Evolutionary conservation across 371 early-diverging fungal genomes (phyloP).

Genomic region (Mucor piriformis): DNA sequence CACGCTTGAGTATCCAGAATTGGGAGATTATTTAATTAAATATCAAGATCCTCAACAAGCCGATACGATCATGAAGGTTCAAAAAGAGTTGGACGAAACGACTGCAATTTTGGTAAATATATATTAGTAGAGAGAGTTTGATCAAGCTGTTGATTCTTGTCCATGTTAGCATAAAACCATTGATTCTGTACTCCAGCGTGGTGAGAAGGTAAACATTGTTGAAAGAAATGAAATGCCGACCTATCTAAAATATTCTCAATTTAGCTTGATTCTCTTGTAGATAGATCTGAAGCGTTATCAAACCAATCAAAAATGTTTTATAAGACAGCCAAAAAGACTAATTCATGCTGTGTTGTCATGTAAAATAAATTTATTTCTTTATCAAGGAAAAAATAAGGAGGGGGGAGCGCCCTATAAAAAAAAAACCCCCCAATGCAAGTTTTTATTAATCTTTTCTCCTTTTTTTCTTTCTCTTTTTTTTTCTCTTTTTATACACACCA

Average conservation of each 20-base stretch:
- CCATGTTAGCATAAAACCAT: conserved; percentile 97
- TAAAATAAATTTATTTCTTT: no score
- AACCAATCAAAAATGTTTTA: conserved; percentile 96
- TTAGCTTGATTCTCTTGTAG: conserved; percentile 90
- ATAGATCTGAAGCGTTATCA: conserved; percentile 87
- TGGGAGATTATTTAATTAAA: conserved; percentile 72
- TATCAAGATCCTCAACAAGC: conserved; percentile 95
- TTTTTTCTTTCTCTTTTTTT: background rate
- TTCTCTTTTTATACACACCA: background rate
- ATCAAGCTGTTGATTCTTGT: no score
- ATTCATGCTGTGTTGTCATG: conserved; percentile 84
- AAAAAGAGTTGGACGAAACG: conserved; percentile 98
- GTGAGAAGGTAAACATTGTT: conserved; percentile 71
- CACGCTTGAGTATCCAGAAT: conserved; percentile 65
- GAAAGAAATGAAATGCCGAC: no score
- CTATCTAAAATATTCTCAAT: no score
- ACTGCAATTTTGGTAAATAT: conserved; percentile 84
- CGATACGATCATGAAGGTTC: conserved; percentile 94
- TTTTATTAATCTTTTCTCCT: no score
- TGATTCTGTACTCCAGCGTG: conserved; percentile 93
- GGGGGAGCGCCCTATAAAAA: no score
- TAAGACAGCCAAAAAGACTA: conserved; percentile 98
- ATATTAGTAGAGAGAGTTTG: no score
- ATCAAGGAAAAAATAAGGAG: no score
- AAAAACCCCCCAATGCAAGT: no score